A percentile compares a stretch with the other conserved stretches of the same genome.
These are phyloP conservation scores for Trichomonascus vanleenenianus DNA, from an alignment of 805 yeast genomes.

Conservation along the genomic window DNA sequence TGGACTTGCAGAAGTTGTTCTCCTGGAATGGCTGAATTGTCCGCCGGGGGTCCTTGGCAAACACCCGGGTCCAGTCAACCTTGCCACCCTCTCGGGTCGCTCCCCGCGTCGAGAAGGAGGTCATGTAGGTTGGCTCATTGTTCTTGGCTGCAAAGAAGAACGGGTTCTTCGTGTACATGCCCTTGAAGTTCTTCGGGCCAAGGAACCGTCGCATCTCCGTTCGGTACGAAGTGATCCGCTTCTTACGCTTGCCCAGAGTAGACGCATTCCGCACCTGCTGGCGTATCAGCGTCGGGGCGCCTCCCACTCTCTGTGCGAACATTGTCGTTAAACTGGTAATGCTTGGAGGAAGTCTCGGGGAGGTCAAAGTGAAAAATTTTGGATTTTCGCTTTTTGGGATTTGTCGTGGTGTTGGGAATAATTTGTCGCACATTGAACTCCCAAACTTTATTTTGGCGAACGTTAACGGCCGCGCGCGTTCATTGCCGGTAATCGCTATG, in stretches of 20 bases:
- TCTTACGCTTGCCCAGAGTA: not conserved
- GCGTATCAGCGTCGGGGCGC: too few species aligned
- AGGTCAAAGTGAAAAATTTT: too few species aligned
- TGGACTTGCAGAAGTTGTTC: constrained; percentile 64
- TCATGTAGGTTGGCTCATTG: constrained; percentile 40
- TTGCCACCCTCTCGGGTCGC: constrained; percentile 18
- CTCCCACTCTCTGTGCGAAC: too few species aligned
- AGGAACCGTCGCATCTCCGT: constrained; percentile 53
- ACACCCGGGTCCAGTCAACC: constrained; percentile 23
- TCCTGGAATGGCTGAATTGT: constrained; percentile 67
- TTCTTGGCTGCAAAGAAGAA: constrained; percentile 71
- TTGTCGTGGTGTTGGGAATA: too few species aligned
- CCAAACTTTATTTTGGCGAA: too few species aligned
- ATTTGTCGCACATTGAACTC: too few species aligned
- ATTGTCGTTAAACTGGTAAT: too few species aligned
- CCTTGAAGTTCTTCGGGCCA: constrained; percentile 79
- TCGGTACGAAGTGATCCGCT: constrained; percentile 12
- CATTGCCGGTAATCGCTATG: too few species aligned
- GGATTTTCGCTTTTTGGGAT: too few species aligned
- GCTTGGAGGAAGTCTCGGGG: too few species aligned
- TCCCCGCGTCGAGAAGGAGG: constrained; percentile 24
- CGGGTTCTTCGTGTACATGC: constrained; percentile 71
- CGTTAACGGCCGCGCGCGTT: too few species aligned
- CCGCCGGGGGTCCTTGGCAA: constrained; percentile 13
- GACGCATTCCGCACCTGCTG: constrained; percentile 6